Percentiles rank a stretch among this genome's conserved stretches.
Conservation (phyloP, 2,329 filamentous ascomycete species). For the Arthrobotrys sinensis region DNA sequence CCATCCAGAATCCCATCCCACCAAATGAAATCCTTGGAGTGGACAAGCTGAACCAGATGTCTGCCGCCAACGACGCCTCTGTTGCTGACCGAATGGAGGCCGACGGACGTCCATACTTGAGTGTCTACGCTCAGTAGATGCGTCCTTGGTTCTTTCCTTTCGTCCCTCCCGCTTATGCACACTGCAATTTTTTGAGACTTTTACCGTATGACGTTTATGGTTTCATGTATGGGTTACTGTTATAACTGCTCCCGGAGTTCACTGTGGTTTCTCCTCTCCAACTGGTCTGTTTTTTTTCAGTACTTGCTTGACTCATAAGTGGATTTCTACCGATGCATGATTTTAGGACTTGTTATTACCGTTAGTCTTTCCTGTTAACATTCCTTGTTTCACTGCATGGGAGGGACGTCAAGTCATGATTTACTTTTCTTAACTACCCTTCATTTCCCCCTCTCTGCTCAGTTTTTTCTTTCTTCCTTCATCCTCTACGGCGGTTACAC, state of each 20-base stretch:
- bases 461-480: not conserved
- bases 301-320: not conserved
- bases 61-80: slow-evolving; percentile 64
- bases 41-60: slow-evolving; percentile 65
- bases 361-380: too few relatives aligned
- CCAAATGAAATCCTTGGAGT: slow-evolving; percentile 65
- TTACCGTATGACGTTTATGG: not conserved
- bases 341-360: not conserved
- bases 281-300: not conserved
- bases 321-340: not conserved
- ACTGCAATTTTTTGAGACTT: not conserved
- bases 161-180: not conserved
- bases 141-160: not conserved
- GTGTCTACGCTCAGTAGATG: slow-evolving; percentile 66
- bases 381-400: too few relatives aligned
- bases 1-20: slow-evolving; percentile 64
- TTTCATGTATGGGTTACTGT: not conserved
- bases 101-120: slow-evolving; percentile 65
- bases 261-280: slow-evolving; percentile 27
- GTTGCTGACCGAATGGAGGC: slow-evolving; percentile 65
- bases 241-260: slow-evolving; percentile 17
- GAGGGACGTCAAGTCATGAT: too few relatives aligned
- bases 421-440: not conserved
- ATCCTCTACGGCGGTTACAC: not conserved
- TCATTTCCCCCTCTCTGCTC: not conserved